Base-by-base conservation (phyloP, 2,329 filamentous ascomycete species). In the Pseudogymnoascus sp. region DNA sequence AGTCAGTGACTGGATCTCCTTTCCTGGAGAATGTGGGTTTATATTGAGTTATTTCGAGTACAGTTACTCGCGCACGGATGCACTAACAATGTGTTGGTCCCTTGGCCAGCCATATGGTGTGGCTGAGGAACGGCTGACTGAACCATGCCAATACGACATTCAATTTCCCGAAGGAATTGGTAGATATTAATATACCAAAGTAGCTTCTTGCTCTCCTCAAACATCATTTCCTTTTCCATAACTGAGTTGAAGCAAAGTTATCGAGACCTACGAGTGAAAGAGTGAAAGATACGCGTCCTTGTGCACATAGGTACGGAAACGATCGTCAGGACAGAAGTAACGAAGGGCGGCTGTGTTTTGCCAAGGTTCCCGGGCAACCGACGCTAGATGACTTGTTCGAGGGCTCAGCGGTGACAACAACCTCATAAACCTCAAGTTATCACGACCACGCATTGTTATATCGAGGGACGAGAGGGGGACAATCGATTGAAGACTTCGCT, bases 351-450 rank as follows among this genome's bases (percentile, higher is more conserved):
- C 49, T 55, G 49, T 55, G 49, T 55, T 55, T 55, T 55, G 49
- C 49, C 49, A 55, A 55, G 49, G 49, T 55, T 55, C 49, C 49
- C 49, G 49, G 29, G 29, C 49, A 55, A 55, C 49, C 49, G 49
- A 55, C 49, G 49, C 49, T 55, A 55, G 49, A 55, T 35, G 49
- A 55, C 49, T 55, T 55, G 49, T 55, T 55, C 29, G 49, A 55
- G 6, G 29, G 29, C 49, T 35, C 49, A 33, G 49, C 29, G 29
- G 29, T 55, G 29, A 55, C 49, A 55, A 55, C 49, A 55, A 55
- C 49, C 49, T 55, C 49, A 55, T 55, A 55, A 55, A 16, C 49
- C 49, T 35, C 49, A 55, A 33, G 49, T 35, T 55, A 55, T 33
- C 49, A 55, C 49, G 29, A 55, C 49, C 49, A 55, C 49, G 29